These are phyloP conservation scores for Capsicum rhomboideum DNA, from an alignment of 257 asterid species.

Conservation along the genomic window DNA sequence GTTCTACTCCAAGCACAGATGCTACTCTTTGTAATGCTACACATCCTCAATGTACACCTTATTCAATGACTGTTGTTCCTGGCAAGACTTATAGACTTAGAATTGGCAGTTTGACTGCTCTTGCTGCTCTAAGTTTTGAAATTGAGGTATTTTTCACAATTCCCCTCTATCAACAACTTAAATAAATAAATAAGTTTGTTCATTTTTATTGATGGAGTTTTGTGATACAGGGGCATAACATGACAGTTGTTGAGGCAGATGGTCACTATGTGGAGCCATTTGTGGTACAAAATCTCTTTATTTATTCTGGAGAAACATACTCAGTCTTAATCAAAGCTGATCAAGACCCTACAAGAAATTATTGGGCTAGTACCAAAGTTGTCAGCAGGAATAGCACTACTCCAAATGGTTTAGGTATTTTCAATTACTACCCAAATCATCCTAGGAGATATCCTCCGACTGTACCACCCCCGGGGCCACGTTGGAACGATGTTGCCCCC, in stretches of 20 bases:
- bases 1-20: constrained; percentile 39
- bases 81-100: constrained; percentile 77
- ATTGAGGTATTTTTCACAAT: constrained; percentile 37
- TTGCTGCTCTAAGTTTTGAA: constrained; percentile 76
- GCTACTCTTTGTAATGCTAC: constrained; percentile 50
- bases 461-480: constrained; percentile 49
- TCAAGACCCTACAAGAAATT: constrained; percentile 66
- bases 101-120: constrained; percentile 75
- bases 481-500: constrained; percentile 43
- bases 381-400: constrained; percentile 53
- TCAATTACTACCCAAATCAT: constrained; percentile 73
- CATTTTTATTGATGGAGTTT: background rate
- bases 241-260: constrained; percentile 92
- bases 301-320: constrained; percentile 84
- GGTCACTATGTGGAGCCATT: constrained; percentile 87
- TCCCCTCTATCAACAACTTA: background rate
- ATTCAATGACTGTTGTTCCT: constrained; percentile 49
- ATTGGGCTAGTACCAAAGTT: constrained; percentile 52
- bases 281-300: constrained; percentile 57
- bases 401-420: constrained; percentile 52
- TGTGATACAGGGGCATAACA: constrained; percentile 45
- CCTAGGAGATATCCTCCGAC: constrained; percentile 47
- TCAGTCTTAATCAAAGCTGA: constrained; percentile 66
- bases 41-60: constrained; percentile 57
- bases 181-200: background rate